phyloP scores from a whole-genome alignment of 208 protist genomes.

The Crithidia expoeki region DNA sequence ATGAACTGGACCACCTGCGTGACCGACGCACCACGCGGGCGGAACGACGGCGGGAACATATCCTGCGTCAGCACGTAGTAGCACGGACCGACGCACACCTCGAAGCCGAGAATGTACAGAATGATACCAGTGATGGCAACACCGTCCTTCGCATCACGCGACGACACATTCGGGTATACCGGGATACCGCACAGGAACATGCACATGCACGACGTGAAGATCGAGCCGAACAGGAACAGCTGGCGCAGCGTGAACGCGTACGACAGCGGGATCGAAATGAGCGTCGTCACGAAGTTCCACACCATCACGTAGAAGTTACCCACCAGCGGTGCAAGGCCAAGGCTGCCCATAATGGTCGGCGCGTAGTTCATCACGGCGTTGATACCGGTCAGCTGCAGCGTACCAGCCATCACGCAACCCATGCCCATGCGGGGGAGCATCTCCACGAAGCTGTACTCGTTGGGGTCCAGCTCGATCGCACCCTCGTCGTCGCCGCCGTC shows the following conservation, averaged over 20 bases:
- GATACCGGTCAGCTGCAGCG: constrained; percentile 85
- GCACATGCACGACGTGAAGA: constrained; percentile 66
- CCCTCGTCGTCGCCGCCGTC: constrained; percentile 22
- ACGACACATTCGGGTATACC: constrained; percentile 72
- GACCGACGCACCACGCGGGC: constrained; percentile 63
- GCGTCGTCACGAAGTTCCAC: constrained; percentile 88
- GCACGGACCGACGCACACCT: constrained; percentile 77
- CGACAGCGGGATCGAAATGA: constrained; percentile 72
- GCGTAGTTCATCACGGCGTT: constrained; percentile 90
- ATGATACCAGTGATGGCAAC: constrained; percentile 81
- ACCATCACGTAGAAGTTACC: constrained; percentile 85
- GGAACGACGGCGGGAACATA: constrained; percentile 83
- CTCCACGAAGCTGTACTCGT: constrained; percentile 54
- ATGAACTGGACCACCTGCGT: constrained; percentile 72
- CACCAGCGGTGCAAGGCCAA: constrained; percentile 64
- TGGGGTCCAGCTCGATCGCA: constrained; percentile 21
- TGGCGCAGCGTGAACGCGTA: constrained; percentile 74
- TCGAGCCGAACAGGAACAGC: constrained; percentile 63
- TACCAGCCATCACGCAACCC: constrained; percentile 53
- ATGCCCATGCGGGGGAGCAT: constrained; percentile 65
- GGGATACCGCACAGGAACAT: constrained; percentile 78
- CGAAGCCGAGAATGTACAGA: constrained; percentile 76
- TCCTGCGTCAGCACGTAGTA: constrained; percentile 86
- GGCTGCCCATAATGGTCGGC: constrained; percentile 70
- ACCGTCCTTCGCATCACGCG: constrained; percentile 51